phyloP scores from a whole-genome alignment of 805 yeast species.

The Saccharomycopsis selenospora region DNA sequence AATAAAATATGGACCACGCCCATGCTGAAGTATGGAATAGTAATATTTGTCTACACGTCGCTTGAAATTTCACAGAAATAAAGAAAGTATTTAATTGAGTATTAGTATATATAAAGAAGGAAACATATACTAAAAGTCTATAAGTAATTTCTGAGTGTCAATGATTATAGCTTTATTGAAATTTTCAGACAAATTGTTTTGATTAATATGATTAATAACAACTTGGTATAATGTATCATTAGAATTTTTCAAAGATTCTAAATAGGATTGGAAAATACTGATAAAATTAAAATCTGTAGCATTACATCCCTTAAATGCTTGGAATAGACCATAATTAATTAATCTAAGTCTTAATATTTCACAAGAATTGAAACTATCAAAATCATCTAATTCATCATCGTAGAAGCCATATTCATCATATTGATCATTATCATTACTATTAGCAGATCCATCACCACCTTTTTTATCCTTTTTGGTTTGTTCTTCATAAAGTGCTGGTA shows the following conservation, averaged over 20 bases:
- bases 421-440: conserved; percentile 1
- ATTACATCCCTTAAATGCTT: no score
- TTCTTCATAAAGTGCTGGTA: conserved; percentile 7
- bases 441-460: not conserved
- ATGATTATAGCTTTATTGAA: not conserved
- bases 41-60: no score
- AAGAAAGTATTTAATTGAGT: no score
- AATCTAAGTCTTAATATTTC: conserved; percentile 13
- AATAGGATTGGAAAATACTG: not conserved
- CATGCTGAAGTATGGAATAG: not conserved
- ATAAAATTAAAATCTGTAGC: not conserved
- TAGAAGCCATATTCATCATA: conserved; percentile 9
- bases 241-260: not conserved
- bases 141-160: not conserved
- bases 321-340: conserved; percentile 4
- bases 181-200: not conserved
- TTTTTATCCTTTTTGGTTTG: conserved; percentile 1
- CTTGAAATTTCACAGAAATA: no score
- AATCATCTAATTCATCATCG: conserved; percentile 10
- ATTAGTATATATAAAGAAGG: not conserved
- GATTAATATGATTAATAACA: not conserved
- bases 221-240: not conserved
- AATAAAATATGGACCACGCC: no score
- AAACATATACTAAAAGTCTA: not conserved
- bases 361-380: conserved; percentile 9